Base-by-base conservation (phyloP, 2,329 filamentous ascomycete species). In the Colletotrichum sansevieriae region DNA sequence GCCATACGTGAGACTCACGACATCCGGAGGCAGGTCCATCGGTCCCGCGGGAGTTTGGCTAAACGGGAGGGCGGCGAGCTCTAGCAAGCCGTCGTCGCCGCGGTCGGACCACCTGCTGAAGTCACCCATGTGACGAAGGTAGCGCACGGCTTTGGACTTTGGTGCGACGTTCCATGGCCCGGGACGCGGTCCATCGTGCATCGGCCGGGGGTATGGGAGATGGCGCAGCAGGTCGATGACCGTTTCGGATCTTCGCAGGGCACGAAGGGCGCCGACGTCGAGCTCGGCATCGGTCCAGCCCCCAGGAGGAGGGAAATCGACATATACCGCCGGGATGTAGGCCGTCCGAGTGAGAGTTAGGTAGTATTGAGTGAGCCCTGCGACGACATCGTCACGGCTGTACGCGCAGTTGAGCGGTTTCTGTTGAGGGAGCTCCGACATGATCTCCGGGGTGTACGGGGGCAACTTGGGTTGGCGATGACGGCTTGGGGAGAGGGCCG, bases 271-370 rank as follows among this genome's bases (percentile, higher is more conserved):
- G 35, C 64, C 68, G 7, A 70, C 22, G 35, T 67, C 68, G 15
- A 70, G 58, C 13, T 70, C 63, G 22, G 52, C 64, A 8, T 70
- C 68, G 35, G 57, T 68, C 68, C 68, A 70, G 58, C 68, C 68
- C 4, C 46, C 35, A 1, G 64, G 4, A 10, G 68, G 64, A 1
- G 68, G 68, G 35, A 68, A 63, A 41, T 68, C 58, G 35, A 70
- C 43, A 7, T 68, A 67, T 0, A 44, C 39, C 7, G 68, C 51
- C 12, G 64, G 58, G 22, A 70, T 29, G 7, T 70, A 70, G 15
- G 68, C 68, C 22, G 35, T 33, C 15, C 46, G 44, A 11, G 64
- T 63, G 9, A 70, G 64, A 3, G 39, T 25, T 15, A 52, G 18
- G 35, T 70, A 70, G 33, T 68, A 67, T 22, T 55, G 58, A 1